A percentile compares a stretch with the other conserved stretches of the same genome.
Conservation (phyloP, 2,329 filamentous ascomycete genomes). For the Microdochium nivale region DNA sequence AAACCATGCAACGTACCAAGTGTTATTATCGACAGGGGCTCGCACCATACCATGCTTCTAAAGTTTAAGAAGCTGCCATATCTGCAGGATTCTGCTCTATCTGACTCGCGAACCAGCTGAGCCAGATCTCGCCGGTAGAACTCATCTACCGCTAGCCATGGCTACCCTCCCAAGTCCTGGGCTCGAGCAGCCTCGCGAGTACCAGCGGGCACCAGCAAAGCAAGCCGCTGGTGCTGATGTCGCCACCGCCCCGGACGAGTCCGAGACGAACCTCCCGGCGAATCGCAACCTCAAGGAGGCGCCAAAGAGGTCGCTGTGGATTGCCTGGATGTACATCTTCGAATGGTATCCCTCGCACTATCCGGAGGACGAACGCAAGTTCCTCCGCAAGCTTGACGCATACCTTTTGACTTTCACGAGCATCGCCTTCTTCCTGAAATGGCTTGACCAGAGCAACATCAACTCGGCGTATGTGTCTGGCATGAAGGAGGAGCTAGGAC, state of each 20-base stretch:
- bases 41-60: not conserved
- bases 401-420: conserved; percentile 10
- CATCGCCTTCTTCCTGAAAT: conserved; percentile 10
- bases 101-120: not conserved
- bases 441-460: conserved; percentile 12
- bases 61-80: not conserved
- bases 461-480: conserved; percentile 21
- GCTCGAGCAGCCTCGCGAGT: not conserved
- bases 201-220: not conserved
- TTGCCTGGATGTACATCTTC: conserved; percentile 13
- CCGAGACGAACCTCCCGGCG: not conserved
- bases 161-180: too few species aligned
- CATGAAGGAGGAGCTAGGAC: conserved; percentile 16
- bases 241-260: not conserved
- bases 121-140: not conserved
- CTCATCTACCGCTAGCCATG: too few species aligned
- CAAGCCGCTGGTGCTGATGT: not conserved
- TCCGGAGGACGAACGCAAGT: conserved; percentile 7
- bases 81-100: not conserved
- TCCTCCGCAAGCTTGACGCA: conserved; percentile 8
- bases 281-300: conserved; percentile 2
- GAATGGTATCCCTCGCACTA: conserved; percentile 14
- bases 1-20: not conserved
- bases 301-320: conserved; percentile 7
- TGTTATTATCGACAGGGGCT: not conserved